phyloP scores from a whole-genome alignment of 768 basidiomycete genomes.

The Vararia minispora region DNA sequence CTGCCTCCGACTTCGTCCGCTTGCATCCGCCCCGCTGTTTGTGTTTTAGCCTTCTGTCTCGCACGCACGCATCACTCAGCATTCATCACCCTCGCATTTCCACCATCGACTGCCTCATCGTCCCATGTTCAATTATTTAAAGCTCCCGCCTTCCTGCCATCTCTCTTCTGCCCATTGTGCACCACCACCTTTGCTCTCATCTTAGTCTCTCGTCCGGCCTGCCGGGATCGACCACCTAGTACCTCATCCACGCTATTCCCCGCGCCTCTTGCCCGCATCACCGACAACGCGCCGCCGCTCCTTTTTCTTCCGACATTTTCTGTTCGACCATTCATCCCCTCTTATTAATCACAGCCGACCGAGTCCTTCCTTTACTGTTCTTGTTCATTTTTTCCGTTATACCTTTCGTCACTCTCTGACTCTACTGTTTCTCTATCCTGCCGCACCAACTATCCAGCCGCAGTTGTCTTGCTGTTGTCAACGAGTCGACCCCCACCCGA shows the following conservation, averaged over 20 bases:
- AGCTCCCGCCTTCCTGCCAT: constrained; percentile 12
- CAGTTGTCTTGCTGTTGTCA: constrained; percentile 6
- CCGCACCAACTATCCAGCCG: constrained; percentile 10
- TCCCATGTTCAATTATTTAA: not conserved
- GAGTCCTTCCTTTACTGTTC: no score
- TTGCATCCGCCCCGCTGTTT: constrained; percentile 12
- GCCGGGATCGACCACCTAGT: no score
- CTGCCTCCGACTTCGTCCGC: constrained; percentile 1
- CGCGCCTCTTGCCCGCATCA: no score
- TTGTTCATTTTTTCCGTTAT: constrained; percentile 7
- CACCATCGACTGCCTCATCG: no score
- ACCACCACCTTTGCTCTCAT: constrained; percentile 1
- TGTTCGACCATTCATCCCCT: constrained; percentile 2
- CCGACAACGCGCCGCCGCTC: no score
- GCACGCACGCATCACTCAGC: constrained; percentile 12
- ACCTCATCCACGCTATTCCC: no score
- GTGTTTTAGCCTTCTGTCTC: constrained; percentile 8
- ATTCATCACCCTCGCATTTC: constrained; percentile 10
- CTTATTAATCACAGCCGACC: no score
- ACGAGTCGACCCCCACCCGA: constrained; percentile 1
- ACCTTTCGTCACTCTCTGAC: constrained; percentile 9
- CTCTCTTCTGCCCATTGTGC: constrained; percentile 3
- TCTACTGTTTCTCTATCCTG: constrained; percentile 10
- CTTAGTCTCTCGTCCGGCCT: constrained; percentile 13
- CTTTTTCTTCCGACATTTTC: no score